Evolutionary conservation across 2,329 filamentous ascomycete genomes (phyloP).

Genomic region (Cladophialophora yegresii): DNA sequence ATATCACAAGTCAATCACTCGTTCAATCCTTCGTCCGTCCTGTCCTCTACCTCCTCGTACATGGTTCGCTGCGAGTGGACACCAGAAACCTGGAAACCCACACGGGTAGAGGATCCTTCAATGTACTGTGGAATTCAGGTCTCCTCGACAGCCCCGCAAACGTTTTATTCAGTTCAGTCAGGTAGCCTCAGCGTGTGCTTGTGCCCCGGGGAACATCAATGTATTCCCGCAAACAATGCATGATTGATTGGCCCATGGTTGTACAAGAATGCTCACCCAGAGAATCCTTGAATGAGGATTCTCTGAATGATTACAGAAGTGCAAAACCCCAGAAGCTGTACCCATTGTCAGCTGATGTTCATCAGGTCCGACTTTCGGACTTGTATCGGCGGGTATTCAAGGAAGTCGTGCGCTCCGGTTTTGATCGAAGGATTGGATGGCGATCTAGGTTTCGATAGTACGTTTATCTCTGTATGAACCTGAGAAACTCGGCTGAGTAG

Average conservation of each 20-base stretch:
- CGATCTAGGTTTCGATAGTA: neutral
- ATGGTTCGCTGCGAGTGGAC: constrained; percentile 21
- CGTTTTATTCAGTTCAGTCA: constrained; percentile 54
- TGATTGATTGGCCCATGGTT: too few species aligned
- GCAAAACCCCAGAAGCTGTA: neutral
- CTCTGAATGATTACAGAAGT: too few species aligned
- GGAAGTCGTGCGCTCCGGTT: too few species aligned
- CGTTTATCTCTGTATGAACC: neutral
- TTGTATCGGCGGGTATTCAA: neutral
- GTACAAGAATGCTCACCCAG: too few species aligned
- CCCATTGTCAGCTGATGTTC: neutral
- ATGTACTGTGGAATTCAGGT: constrained; percentile 14
- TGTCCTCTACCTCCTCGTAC: constrained; percentile 9
- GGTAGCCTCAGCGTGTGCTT: too few species aligned
- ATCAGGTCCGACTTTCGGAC: neutral
- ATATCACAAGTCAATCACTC: neutral
- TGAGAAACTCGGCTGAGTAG: neutral
- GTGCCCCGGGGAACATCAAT: constrained; percentile 51
- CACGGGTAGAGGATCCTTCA: constrained; percentile 17
- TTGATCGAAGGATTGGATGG: neutral
- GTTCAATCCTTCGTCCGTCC: neutral
- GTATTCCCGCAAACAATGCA: too few species aligned
- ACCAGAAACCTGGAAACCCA: constrained; percentile 17
- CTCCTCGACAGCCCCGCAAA: constrained; percentile 43
- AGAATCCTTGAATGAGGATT: too few species aligned